phyloP scores from a whole-genome alignment of 2,329 filamentous ascomycete genomes.

The Madurella fahalii region DNA sequence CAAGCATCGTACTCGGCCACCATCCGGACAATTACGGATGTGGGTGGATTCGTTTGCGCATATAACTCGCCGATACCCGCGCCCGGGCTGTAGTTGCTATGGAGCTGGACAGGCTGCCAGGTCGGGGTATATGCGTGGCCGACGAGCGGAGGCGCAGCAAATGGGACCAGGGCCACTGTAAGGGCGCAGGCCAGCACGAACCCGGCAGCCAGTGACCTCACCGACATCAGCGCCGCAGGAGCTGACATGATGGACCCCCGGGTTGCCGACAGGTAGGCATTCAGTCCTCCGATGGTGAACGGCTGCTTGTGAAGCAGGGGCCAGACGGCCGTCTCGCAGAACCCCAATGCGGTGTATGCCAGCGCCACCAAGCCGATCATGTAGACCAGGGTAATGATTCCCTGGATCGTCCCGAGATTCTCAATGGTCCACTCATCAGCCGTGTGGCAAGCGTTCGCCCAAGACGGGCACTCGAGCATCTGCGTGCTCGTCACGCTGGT shows the following conservation, averaged over 20 bases:
- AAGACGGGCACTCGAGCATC: constrained; percentile 22
- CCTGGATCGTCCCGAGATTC: constrained; percentile 24
- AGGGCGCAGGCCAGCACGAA: constrained; percentile 14
- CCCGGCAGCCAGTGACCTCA: constrained; percentile 14
- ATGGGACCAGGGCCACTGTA: constrained; percentile 15
- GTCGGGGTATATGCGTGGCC: constrained; percentile 20
- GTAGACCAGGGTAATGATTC: constrained; percentile 24
- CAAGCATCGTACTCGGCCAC: constrained; percentile 22
- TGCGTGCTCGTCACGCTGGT: constrained; percentile 18
- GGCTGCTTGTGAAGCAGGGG: constrained; percentile 20
- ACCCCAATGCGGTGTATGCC: constrained; percentile 14
- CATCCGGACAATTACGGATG: constrained; percentile 17
- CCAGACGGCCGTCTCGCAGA: constrained; percentile 23
- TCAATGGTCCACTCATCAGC: constrained; percentile 21
- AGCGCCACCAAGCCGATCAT: constrained; percentile 22
- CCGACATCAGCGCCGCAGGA: constrained; percentile 15
- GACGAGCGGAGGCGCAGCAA: constrained; percentile 17
- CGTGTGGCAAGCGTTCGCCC: constrained; percentile 18
- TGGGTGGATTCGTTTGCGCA: constrained; percentile 21
- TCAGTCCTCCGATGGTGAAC: constrained; percentile 20
- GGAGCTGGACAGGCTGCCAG: constrained; percentile 5
- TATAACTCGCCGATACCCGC: constrained; percentile 21
- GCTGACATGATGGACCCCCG: constrained; percentile 19
- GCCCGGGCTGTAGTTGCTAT: constrained; percentile 19
- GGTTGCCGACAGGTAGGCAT: constrained; percentile 21